These are phyloP conservation scores for Cystobasidium slooffiae DNA, from an alignment of 1,284 basidiomycete genomes.

Conservation along the genomic window DNA sequence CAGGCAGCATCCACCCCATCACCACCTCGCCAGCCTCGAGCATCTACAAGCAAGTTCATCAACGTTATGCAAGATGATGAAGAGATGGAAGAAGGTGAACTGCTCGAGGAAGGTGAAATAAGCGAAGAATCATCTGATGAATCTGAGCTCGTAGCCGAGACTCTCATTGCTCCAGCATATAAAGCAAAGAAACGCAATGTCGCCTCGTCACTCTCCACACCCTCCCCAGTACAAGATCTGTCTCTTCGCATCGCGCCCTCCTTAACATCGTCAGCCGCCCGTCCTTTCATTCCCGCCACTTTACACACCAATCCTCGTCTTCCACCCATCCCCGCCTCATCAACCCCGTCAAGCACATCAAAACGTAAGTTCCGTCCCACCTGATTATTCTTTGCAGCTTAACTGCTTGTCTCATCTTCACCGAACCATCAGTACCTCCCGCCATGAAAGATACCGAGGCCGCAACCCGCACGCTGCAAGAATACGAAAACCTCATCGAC, in stretches of 20 bases:
- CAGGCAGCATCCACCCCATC: neutral
- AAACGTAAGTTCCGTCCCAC: neutral
- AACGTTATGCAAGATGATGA: neutral
- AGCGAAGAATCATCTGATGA: slow-evolving; percentile 12
- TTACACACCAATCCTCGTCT: neutral
- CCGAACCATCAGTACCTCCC: neutral
- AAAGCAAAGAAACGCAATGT: neutral
- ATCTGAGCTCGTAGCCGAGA: neutral
- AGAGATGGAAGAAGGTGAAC: slow-evolving; percentile 16
- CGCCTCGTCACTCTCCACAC: neutral
- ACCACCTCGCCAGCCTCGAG: neutral
- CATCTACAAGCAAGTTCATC: neutral
- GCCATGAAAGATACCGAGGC: neutral
- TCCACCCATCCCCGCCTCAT: neutral
- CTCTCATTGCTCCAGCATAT: neutral
- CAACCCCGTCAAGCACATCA: neutral
- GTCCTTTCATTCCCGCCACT: too few species aligned
- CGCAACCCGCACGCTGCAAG: neutral
- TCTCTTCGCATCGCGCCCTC: neutral
- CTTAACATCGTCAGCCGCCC: neutral
- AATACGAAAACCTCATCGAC: slow-evolving; percentile 33
- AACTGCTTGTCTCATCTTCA: slow-evolving; percentile 7
- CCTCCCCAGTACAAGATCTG: neutral
- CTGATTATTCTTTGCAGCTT: slow-evolving; percentile 12
- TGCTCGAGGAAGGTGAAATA: slow-evolving; percentile 19